These are phyloP conservation scores for Malassezia yamatoensis DNA, from an alignment of 1,284 basidiomycete species.

Conservation along the genomic window DNA sequence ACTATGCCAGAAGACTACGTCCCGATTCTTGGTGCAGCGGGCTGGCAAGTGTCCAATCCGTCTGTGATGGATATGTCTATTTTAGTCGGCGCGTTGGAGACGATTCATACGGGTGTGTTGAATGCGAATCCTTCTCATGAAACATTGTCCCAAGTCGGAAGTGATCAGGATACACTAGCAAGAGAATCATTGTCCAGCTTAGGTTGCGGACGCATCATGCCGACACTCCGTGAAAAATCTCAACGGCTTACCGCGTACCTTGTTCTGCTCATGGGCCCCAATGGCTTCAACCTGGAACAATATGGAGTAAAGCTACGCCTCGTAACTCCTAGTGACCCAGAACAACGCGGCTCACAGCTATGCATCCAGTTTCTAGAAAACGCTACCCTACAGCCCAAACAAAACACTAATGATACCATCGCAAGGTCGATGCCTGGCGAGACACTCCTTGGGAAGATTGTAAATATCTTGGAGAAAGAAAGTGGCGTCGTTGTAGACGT, in stretches of 20 bases:
- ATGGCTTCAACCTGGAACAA: slow-evolving; percentile 27
- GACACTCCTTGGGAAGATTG: slow-evolving; percentile 27
- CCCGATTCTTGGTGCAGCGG: slow-evolving; percentile 77
- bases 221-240: slow-evolving; percentile 26
- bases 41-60: slow-evolving; percentile 91
- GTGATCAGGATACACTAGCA: background rate
- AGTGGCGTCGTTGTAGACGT: slow-evolving; percentile 36
- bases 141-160: background rate
- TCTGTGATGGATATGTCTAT: slow-evolving; percentile 62
- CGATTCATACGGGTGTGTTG: background rate
- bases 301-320: slow-evolving; percentile 22
- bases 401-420: slow-evolving; percentile 15
- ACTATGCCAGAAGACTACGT: slow-evolving; percentile 74
- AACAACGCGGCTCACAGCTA: slow-evolving; percentile 35
- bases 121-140: background rate
- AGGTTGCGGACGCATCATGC: slow-evolving; percentile 37
- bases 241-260: slow-evolving; percentile 38
- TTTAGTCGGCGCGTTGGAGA: slow-evolving; percentile 35
- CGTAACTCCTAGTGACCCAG: slow-evolving; percentile 33
- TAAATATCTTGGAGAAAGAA: slow-evolving; percentile 23
- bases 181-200: slow-evolving; percentile 2
- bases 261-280: slow-evolving; percentile 24
- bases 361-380: slow-evolving; percentile 31
- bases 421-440: slow-evolving; percentile 28
- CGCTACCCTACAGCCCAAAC: background rate